These are phyloP conservation scores for Thalassiosira mediterranea DNA, from an alignment of 352 stramenopile genomes.

Conservation along the genomic window DNA sequence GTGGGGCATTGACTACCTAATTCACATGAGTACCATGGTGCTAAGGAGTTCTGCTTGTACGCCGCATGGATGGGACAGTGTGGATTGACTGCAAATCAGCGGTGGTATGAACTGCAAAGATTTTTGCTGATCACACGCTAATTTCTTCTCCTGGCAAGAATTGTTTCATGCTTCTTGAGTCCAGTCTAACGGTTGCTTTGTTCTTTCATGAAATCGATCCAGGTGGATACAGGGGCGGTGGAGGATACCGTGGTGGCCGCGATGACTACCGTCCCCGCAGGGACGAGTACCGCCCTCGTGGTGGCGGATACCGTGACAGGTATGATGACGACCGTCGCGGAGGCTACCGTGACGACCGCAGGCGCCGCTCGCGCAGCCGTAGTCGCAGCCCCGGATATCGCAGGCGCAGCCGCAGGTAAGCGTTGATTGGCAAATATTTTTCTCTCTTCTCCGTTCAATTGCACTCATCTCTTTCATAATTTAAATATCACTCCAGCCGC, in stretches of 20 bases:
- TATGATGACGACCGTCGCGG: slow-evolving; percentile 40
- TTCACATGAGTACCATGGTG: no score
- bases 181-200: no score
- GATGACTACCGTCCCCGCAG: slow-evolving; percentile 17
- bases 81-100: no score
- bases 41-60: slow-evolving; percentile 2
- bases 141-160: no score
- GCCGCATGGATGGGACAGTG: no score
- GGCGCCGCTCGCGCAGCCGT: slow-evolving; percentile 16
- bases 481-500: slow-evolving; percentile 12
- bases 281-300: slow-evolving; percentile 2
- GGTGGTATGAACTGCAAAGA: no score
- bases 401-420: slow-evolving; percentile 14
- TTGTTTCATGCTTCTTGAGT: no score
- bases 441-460: no score
- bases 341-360: slow-evolving; percentile 36
- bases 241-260: slow-evolving; percentile 6
- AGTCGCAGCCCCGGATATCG: slow-evolving; percentile 23
- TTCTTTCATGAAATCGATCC: slow-evolving; percentile 5
- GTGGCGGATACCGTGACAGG: slow-evolving; percentile 26
- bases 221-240: slow-evolving; percentile 30
- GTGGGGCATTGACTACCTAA: no score
- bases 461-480: background rate
- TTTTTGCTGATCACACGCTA: no score
- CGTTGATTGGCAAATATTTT: background rate